These are phyloP conservation scores for Echinochloa phyllopogon DNA, from an alignment of 176 grass and related monocot species.

Conservation along the genomic window DNA sequence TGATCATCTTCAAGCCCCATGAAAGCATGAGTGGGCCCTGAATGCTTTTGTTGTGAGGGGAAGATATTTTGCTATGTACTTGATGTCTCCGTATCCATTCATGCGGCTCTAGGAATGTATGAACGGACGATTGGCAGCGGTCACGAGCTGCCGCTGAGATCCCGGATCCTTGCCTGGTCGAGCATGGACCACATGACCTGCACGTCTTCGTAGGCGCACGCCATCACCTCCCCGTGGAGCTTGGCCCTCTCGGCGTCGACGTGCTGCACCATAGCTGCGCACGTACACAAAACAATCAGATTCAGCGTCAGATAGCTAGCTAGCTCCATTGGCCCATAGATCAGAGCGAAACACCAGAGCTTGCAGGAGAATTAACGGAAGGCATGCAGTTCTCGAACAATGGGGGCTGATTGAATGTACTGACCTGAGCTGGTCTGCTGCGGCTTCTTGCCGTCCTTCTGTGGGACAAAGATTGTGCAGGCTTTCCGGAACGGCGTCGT, in stretches of 20 bases:
- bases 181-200: conserved; percentile 91
- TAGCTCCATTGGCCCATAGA: neutral
- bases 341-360: neutral
- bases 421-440: conserved; percentile 23
- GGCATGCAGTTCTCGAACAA: neutral
- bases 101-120: neutral
- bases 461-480: conserved; percentile 52
- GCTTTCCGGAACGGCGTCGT: conserved; percentile 78
- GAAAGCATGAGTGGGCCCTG: conserved; percentile 2
- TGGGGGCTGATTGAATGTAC: neutral
- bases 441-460: conserved; percentile 54
- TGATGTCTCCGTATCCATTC: neutral
- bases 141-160: conserved; percentile 53
- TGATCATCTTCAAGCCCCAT: neutral
- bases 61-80: conserved; percentile 35
- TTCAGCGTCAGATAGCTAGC: neutral
- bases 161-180: conserved; percentile 59
- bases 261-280: conserved; percentile 37
- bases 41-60: neutral
- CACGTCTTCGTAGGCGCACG: conserved; percentile 74
- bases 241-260: conserved; percentile 46
- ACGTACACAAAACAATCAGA: neutral
- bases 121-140: neutral
- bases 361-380: neutral
- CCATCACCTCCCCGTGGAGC: conserved; percentile 82